Percentiles rank a stretch among this genome's conserved stretches.
phyloP scores from a whole-genome alignment of 2,329 filamentous ascomycete genomes.

The Sclerotinia subarctica region DNA sequence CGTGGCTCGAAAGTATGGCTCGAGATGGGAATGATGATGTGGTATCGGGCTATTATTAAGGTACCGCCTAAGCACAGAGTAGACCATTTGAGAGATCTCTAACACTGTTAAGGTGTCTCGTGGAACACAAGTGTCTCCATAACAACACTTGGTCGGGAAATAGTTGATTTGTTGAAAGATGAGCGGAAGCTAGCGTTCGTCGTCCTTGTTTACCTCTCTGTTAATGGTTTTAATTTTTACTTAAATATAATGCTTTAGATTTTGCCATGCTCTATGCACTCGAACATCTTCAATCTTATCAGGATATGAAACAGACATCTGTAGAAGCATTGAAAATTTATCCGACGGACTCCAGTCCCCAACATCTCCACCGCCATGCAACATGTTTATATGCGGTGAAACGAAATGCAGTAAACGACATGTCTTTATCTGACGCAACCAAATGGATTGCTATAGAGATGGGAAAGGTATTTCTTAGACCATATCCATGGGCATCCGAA shows the following conservation, averaged over 20 bases:
- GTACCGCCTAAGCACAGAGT: background rate
- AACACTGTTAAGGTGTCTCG: background rate
- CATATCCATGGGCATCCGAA: background rate
- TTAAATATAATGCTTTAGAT: background rate
- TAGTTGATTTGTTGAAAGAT: background rate
- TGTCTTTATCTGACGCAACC: background rate
- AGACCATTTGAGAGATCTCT: background rate
- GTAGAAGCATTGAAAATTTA: background rate
- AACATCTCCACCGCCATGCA: background rate
- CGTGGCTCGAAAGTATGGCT: background rate
- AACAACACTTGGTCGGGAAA: background rate
- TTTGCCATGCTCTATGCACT: background rate
- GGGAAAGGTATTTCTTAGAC: background rate
- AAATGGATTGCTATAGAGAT: background rate
- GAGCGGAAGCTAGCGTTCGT: background rate
- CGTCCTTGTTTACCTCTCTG: too few species aligned
- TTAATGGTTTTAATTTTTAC: too few species aligned
- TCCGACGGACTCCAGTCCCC: background rate
- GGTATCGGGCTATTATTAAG: background rate
- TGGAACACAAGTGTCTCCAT: background rate
- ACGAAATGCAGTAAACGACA: background rate
- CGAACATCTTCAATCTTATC: background rate
- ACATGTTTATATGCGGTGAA: background rate
- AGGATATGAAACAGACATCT: background rate
- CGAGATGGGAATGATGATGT: background rate